phyloP scores from a whole-genome alignment of 2,329 filamentous ascomycete genomes.

The Aspergillus piperis region DNA sequence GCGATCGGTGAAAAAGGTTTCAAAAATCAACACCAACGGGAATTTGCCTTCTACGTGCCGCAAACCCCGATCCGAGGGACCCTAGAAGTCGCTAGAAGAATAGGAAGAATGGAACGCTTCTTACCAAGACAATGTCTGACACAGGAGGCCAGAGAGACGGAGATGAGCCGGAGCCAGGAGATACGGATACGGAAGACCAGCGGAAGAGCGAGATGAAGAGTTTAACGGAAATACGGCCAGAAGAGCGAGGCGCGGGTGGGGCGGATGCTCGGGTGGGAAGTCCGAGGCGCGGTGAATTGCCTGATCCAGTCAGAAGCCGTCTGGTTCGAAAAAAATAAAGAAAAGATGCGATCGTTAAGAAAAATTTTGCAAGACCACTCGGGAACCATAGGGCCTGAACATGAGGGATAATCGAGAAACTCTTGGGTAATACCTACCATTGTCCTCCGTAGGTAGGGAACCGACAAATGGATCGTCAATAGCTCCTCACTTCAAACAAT shows the following conservation, averaged over 20 bases:
- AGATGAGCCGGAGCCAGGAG: conserved; percentile 2
- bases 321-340: no score
- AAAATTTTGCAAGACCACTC: not conserved
- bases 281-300: conserved; percentile 19
- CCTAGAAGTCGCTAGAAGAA: not conserved
- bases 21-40: not conserved
- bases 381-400: not conserved
- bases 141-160: not conserved
- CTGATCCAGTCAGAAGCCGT: conserved; percentile 11
- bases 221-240: conserved; percentile 17
- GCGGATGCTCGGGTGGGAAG: conserved; percentile 8
- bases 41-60: not conserved
- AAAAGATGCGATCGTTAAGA: no score
- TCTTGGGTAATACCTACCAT: not conserved
- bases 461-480: not conserved
- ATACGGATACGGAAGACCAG: not conserved
- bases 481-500: not conserved
- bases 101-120: not conserved
- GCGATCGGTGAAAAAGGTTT: not conserved
- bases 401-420: not conserved
- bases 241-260: conserved; percentile 1
- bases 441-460: no score
- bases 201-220: not conserved
- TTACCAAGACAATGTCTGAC: not conserved
- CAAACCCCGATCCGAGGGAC: not conserved